Evolutionary conservation across 768 basidiomycete genomes (phyloP).

Genomic region (Ramaria sp.): DNA sequence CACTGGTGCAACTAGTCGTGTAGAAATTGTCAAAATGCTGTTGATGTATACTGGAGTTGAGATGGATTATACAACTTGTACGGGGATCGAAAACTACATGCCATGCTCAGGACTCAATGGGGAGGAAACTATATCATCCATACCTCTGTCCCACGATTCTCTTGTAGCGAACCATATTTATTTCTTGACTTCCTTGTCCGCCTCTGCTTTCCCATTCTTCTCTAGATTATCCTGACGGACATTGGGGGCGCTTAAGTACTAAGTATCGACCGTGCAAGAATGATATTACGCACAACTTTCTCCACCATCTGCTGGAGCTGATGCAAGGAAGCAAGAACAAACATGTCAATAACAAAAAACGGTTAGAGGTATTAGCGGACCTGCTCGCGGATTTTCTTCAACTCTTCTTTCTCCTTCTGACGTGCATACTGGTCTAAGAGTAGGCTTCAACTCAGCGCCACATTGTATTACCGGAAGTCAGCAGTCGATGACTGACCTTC

Average conservation of each 20-base stretch:
- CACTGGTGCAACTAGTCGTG: no score
- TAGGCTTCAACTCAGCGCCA: constrained; percentile 7
- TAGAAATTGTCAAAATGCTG: not conserved
- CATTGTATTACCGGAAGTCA: constrained; percentile 8
- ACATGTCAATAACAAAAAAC: not conserved
- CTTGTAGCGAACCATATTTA: not conserved
- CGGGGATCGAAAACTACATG: not conserved
- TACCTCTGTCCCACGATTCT: not conserved
- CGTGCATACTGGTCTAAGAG: constrained; percentile 52
- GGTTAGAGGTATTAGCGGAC: constrained; percentile 24
- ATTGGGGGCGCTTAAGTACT: not conserved
- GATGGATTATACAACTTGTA: not conserved
- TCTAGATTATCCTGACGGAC: constrained; percentile 3
- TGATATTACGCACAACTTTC: constrained; percentile 19
- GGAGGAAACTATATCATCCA: no score
- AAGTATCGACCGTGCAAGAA: not conserved
- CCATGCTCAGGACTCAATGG: not conserved
- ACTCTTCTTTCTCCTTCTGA: constrained; percentile 43
- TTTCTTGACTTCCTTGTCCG: not conserved
- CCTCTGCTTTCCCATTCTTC: constrained; percentile 3
- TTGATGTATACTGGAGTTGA: not conserved
- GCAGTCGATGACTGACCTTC: constrained; percentile 32
- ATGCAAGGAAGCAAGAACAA: not conserved
- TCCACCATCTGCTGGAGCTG: constrained; percentile 24
- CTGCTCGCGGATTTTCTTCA: constrained; percentile 48